Evolutionary conservation across 78 protist genomes (phyloP).

Genomic region (Cyanophora paradoxa): DNA sequence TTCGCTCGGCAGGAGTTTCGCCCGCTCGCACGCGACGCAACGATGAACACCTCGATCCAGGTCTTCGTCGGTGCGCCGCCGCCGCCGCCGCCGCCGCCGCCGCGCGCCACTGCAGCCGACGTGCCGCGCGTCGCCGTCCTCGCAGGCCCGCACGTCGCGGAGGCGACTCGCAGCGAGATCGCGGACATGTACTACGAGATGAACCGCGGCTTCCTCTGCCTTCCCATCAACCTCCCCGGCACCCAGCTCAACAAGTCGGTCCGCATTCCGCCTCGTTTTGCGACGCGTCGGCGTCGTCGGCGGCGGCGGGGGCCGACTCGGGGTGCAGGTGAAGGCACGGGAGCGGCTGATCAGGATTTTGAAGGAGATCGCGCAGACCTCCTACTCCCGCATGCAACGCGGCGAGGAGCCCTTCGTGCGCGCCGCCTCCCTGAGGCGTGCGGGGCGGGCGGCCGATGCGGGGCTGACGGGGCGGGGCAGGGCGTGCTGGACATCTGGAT

Average conservation of each 20-base stretch:
- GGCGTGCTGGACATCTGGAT: slow-evolving; percentile 25
- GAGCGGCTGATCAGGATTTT: no score
- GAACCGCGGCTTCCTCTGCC: slow-evolving; percentile 52
- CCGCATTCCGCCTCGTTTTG: slow-evolving; percentile 38
- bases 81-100: no score
- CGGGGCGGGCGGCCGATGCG: no score
- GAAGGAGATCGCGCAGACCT: no score
- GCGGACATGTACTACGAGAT: slow-evolving; percentile 37
- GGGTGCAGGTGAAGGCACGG: no score
- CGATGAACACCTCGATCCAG: slow-evolving; percentile 45
- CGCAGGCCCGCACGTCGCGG: slow-evolving; percentile 42
- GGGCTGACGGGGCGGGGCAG: no score
- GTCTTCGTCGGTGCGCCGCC: no score
- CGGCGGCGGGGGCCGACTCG: slow-evolving; percentile 26
- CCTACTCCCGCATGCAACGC: slow-evolving; percentile 36
- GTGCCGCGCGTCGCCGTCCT: no score
- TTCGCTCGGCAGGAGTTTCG: slow-evolving; percentile 28
- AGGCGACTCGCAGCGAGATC: slow-evolving; percentile 19
- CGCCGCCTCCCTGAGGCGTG: background rate
- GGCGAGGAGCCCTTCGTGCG: slow-evolving; percentile 43
- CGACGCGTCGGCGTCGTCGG: no score
- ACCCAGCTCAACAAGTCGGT: slow-evolving; percentile 42
- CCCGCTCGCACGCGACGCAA: slow-evolving; percentile 37
- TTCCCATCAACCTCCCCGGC: slow-evolving; percentile 55
- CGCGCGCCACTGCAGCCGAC: no score